Conservation (phyloP, 495 filamentous ascomycete species). For the Daldinia vernicosa region DNA sequence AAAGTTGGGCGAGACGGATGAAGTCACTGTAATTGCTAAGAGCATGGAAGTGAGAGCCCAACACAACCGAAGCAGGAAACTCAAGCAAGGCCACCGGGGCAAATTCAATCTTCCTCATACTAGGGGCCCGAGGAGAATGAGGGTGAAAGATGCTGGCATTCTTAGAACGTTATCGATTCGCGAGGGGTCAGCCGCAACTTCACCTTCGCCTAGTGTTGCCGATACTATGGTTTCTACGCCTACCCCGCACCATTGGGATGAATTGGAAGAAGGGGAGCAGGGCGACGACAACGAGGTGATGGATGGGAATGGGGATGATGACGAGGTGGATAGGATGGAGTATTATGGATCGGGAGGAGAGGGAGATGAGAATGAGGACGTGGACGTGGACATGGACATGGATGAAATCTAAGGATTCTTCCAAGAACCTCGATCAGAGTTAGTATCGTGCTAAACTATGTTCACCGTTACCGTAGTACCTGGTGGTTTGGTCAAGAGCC, state of each 20-base stretch:
- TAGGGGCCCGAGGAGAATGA: slow-evolving; percentile 10
- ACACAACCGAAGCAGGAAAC: slow-evolving; percentile 40
- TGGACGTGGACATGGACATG: slow-evolving; percentile 33
- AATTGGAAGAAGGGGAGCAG: slow-evolving; percentile 35
- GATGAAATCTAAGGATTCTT: slow-evolving; percentile 17
- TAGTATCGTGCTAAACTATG: neutral
- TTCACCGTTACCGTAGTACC: neutral
- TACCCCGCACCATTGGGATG: slow-evolving; percentile 46
- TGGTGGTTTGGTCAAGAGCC: neutral
- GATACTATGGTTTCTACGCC: slow-evolving; percentile 37
- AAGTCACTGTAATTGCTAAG: slow-evolving; percentile 57
- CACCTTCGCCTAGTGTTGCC: neutral
- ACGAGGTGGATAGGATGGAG: slow-evolving; percentile 29
- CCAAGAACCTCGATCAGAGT: neutral
- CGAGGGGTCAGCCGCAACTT: neutral
- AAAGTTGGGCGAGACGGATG: slow-evolving; percentile 63
- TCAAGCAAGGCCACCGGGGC: slow-evolving; percentile 41
- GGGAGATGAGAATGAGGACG: slow-evolving; percentile 17
- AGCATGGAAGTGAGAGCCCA: slow-evolving; percentile 50
- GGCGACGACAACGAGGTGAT: slow-evolving; percentile 23
- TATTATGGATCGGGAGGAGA: slow-evolving; percentile 19
- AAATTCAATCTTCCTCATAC: slow-evolving; percentile 23
- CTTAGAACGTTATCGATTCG: slow-evolving; percentile 21
- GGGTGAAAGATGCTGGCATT: slow-evolving; percentile 10
- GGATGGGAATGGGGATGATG: slow-evolving; percentile 26